Conservation (phyloP, 2,329 filamentous ascomycete genomes). For the Trichophyton mentagrophytes region DNA sequence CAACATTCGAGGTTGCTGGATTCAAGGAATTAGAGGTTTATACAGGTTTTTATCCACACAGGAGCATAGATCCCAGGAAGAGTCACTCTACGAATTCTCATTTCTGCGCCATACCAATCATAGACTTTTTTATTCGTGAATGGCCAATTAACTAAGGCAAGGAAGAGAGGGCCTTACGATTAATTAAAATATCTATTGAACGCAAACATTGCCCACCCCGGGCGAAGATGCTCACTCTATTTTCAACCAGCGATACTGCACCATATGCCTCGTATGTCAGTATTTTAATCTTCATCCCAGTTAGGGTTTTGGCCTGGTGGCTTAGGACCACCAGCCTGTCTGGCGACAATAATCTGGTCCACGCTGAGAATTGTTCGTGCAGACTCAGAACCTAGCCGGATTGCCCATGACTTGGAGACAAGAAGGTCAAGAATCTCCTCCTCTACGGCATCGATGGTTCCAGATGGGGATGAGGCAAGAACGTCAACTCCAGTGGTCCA, state of each 20-base stretch:
- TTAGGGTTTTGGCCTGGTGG: constrained; percentile 83
- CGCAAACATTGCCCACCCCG: not conserved
- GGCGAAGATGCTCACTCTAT: not conserved
- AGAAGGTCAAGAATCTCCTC: constrained; percentile 86
- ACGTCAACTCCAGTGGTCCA: constrained; percentile 93
- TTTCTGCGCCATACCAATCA: not conserved
- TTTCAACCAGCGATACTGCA: not conserved
- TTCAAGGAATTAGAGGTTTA: too few relatives aligned
- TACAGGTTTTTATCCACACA: too few relatives aligned
- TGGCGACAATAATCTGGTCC: constrained; percentile 96
- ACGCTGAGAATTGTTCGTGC: constrained; percentile 89
- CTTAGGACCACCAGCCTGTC: constrained; percentile 94
- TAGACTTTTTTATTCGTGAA: constrained; percentile 1
- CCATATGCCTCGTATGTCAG: not conserved
- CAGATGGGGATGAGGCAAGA: constrained; percentile 69
- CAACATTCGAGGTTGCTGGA: too few relatives aligned
- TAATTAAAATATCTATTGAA: not conserved
- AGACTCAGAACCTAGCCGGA: constrained; percentile 90
- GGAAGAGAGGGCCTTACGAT: not conserved
- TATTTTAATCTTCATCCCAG: constrained; percentile 52
- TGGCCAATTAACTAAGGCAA: not conserved
- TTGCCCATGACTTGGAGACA: constrained; percentile 88
- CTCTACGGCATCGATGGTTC: constrained; percentile 72
- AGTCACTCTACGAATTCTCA: not conserved
- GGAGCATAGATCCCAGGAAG: too few relatives aligned